A percentile compares a stretch with the other conserved stretches of the same genome.
These are phyloP conservation scores for Wickerhamiella azyma DNA, from an alignment of 805 yeast species.

Conservation along the genomic window DNA sequence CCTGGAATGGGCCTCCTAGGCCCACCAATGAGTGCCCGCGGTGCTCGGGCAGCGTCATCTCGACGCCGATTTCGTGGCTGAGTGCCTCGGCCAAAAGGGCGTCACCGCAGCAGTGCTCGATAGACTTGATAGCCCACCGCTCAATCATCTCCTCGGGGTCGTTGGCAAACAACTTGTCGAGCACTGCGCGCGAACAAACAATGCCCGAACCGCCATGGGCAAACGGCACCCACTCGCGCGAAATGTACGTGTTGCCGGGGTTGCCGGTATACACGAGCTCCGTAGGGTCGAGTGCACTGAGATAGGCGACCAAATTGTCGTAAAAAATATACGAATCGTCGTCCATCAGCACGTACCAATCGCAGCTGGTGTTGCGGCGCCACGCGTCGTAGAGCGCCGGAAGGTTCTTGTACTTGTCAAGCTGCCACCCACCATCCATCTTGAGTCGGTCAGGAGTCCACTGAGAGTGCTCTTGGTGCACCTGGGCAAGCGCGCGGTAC, in stretches of 20 bases:
- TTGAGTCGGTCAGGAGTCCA: slow-evolving; percentile 14
- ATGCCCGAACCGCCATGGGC: slow-evolving; percentile 31
- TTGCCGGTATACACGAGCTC: slow-evolving; percentile 24
- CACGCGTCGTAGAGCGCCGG: slow-evolving; percentile 28
- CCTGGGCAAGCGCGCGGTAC: slow-evolving; percentile 21
- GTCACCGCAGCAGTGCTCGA: slow-evolving; percentile 27
- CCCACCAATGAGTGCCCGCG: slow-evolving; percentile 1
- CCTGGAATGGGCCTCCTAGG: slow-evolving; percentile 22
- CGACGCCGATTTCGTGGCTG: slow-evolving; percentile 11
- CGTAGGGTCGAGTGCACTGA: slow-evolving; percentile 19
- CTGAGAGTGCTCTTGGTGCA: slow-evolving; percentile 18
- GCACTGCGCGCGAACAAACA: slow-evolving; percentile 23
- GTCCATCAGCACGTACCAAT: slow-evolving; percentile 28
- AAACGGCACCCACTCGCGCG: slow-evolving; percentile 13
- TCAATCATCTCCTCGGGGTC: slow-evolving; percentile 9
- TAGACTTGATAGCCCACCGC: slow-evolving; percentile 17
- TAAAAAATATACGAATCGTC: slow-evolving; percentile 24
- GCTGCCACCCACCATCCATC: slow-evolving; percentile 23
- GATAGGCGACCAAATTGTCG: slow-evolving; percentile 20
- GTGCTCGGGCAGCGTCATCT: slow-evolving; percentile 7
- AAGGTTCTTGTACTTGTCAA: slow-evolving; percentile 27
- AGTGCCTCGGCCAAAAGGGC: slow-evolving; percentile 22
- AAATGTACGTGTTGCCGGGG: slow-evolving; percentile 14
- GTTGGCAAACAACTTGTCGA: slow-evolving; percentile 20
- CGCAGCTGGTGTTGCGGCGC: slow-evolving; percentile 17